Evolutionary conservation across 768 basidiomycete genomes (phyloP).

Genomic region (Lactarius psammicola): DNA sequence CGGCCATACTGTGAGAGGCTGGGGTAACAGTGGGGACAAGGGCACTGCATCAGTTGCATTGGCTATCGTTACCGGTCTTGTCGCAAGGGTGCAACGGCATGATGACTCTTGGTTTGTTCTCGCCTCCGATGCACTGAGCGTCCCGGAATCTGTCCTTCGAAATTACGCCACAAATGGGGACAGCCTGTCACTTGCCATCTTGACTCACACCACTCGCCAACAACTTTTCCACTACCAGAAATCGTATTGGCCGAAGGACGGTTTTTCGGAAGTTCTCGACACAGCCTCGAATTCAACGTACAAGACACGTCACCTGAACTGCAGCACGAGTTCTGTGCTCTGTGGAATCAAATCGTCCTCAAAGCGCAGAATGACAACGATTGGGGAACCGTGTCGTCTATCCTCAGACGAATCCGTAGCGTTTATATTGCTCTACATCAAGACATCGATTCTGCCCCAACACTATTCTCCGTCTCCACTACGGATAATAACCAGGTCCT

Average conservation of each 20-base stretch:
- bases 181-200: neutral
- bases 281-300: neutral
- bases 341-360: neutral
- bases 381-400: too few relatives aligned
- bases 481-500: rapidly evolving
- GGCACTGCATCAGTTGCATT: neutral
- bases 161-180: neutral
- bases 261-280: neutral
- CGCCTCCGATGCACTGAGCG: neutral
- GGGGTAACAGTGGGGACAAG: too few relatives aligned
- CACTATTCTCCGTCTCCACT: too few relatives aligned
- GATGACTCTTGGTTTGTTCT: neutral
- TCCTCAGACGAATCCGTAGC: too few relatives aligned
- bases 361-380: too few relatives aligned
- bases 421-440: too few relatives aligned
- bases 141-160: neutral
- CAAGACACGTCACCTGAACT: neutral
- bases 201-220: neutral
- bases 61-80: neutral
- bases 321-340: neutral
- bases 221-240: neutral
- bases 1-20: neutral
- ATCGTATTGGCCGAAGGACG: neutral
- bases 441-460: too few relatives aligned
- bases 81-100: neutral